Base-by-base conservation (phyloP, 192 early-diverging fungal genomes). In the Linnemannia zychae region DNA sequence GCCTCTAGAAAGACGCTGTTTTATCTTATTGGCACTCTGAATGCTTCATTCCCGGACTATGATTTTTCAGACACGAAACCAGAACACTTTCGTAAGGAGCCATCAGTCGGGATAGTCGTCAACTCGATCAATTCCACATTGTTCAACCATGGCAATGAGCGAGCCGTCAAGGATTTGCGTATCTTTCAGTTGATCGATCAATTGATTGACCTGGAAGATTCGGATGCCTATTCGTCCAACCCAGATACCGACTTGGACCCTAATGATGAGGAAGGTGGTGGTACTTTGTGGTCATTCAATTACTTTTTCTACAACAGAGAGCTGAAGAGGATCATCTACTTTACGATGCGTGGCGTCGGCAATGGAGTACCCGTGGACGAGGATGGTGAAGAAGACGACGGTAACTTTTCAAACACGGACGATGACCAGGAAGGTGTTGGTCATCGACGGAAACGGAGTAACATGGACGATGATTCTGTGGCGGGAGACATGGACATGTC, bases 261-360 rank as follows among this genome's bases (percentile, higher is more conserved):
- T 17, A 97, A 97, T 88, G 91, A 90, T 44, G 98, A 98, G 57
- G 96, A 99, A 76, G 95, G 94, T 15, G 95, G 95, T 28, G 82
- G 82, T 6, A 84, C 82, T 3, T 50, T 84, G 82, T 98, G 96
- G 97, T 96, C 96, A 48, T 96, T 98, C 87, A 97, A 99, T 90
- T 97, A 97, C 91, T 99, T 99, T 80, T 99, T 99, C 90, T 95
- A 94, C 80, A 99, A 99, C 87, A 93, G 94, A 75, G 93, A 94
- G 76, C 88, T 97, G 79, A 98, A 97, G 87, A 90, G 97, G 71
- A 95, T 99, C 47, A 91, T 99, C 20, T 99, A 97, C 84, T 97
- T 99, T 82, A 97, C 96, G 2, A 95, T 94, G 34, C 92, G 95
- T 75, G 96, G 96, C 57, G 92, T 96, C 72, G 97, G 96, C 93